Percentiles rank a stretch among this genome's conserved stretches.
These are phyloP conservation scores for Gastrolobium bilobum DNA, from an alignment of 306 rosid species.

Conservation along the genomic window DNA sequence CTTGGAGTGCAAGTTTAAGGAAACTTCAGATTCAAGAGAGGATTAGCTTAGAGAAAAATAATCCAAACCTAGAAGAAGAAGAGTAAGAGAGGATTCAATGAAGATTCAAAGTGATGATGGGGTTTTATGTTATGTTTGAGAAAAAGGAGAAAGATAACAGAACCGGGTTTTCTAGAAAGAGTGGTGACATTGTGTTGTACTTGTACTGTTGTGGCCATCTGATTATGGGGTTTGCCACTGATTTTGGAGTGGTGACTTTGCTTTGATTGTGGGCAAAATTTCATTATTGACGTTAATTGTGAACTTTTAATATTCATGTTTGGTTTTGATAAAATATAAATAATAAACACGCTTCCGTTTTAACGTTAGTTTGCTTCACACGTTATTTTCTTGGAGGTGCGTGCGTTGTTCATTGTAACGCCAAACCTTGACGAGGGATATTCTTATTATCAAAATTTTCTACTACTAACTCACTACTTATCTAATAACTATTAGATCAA, in stretches of 20 bases:
- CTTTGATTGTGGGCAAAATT: slow-evolving; percentile 59
- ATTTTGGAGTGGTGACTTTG: slow-evolving; percentile 42
- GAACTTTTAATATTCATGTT: slow-evolving; percentile 23
- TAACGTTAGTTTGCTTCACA: slow-evolving; percentile 12
- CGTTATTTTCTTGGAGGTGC: slow-evolving; percentile 35
- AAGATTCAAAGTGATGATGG: slow-evolving; percentile 41
- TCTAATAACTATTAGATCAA: no score
- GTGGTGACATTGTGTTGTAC: slow-evolving; percentile 1
- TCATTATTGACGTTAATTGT: slow-evolving; percentile 18
- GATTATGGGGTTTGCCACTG: slow-evolving; percentile 16
- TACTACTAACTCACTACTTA: no score
- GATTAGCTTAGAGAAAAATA: slow-evolving; percentile 16
- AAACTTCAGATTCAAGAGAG: slow-evolving; percentile 41
- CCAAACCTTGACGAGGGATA: no score
- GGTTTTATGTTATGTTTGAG: slow-evolving; percentile 14
- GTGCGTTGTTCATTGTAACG: not conserved
- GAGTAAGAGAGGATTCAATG: slow-evolving; percentile 42
- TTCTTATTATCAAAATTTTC: no score
- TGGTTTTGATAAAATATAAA: not conserved
- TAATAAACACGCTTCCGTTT: slow-evolving; percentile 14
- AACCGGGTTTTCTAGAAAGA: slow-evolving; percentile 33
- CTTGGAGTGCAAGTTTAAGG: slow-evolving; percentile 38
- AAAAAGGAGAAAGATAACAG: slow-evolving; percentile 5
- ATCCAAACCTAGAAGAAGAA: slow-evolving; percentile 33
- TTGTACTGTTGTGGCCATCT: slow-evolving; percentile 26